A percentile compares a stretch with the other conserved stretches of the same genome.
Evolutionary conservation across 225 moss, liverwort and hornwort genomes (phyloP).

Genomic region (Lunularia cruciata): DNA sequence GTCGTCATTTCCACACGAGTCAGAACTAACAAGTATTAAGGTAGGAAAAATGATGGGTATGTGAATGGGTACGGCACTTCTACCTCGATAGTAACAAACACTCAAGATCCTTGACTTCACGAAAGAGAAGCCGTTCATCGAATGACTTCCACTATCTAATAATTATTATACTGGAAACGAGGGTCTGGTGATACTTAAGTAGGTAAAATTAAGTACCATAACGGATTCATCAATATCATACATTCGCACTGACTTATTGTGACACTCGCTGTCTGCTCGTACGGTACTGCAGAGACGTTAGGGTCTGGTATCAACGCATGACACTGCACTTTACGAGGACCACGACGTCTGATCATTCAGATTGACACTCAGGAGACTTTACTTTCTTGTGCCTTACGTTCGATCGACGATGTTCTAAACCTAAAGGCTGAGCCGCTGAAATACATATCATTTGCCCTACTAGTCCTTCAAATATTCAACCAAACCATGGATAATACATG

Average conservation of each 20-base stretch:
- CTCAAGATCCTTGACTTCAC: background rate
- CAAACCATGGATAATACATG: no score
- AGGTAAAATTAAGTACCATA: background rate
- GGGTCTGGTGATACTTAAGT: background rate
- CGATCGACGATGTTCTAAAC: no score
- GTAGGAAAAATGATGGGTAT: no score
- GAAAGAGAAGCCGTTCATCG: no score
- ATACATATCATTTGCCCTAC: no score
- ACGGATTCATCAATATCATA: background rate
- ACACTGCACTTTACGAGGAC: background rate
- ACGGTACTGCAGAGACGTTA: background rate
- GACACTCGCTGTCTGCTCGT: no score
- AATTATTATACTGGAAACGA: background rate
- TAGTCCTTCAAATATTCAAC: no score
- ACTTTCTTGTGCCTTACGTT: no score
- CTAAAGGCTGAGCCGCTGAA: no score
- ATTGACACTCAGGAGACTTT: no score
- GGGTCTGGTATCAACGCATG: background rate
- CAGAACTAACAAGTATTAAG: no score
- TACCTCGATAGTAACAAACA: background rate
- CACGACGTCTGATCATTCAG: background rate
- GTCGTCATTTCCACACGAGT: no score
- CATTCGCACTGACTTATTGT: background rate
- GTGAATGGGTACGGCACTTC: background rate
- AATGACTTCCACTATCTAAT: background rate